phyloP scores from a whole-genome alignment of 2,329 filamentous ascomycete genomes.

The Ceratocystis cubensis region DNA sequence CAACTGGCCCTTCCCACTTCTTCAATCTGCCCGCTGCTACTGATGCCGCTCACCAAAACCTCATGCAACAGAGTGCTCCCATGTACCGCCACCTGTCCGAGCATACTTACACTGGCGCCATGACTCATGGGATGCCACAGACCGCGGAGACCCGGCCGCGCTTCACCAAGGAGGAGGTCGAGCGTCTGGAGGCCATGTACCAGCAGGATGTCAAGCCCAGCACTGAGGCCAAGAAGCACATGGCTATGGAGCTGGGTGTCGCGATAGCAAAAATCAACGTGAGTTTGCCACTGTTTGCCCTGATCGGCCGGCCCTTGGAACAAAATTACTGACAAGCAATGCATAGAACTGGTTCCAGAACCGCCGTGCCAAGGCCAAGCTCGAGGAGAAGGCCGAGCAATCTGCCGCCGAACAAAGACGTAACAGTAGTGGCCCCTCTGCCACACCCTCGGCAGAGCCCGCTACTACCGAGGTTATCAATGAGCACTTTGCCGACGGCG shows the following conservation, averaged over 20 bases:
- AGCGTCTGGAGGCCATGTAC: constrained; percentile 48
- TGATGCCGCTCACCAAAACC: not conserved
- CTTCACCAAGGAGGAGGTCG: constrained; percentile 47
- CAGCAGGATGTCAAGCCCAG: constrained; percentile 52
- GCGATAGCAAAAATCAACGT: constrained; percentile 53
- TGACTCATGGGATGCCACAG: not conserved
- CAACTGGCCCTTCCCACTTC: not conserved
- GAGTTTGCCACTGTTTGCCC: constrained; percentile 22
- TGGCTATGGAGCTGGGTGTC: constrained; percentile 50
- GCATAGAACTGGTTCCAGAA: constrained; percentile 58
- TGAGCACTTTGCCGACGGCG: constrained; percentile 28
- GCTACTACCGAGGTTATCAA: constrained; percentile 22
- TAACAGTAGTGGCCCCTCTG: constrained; percentile 24
- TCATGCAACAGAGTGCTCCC: not conserved
- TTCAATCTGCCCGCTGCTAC: not conserved
- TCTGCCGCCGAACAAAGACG: constrained; percentile 29
- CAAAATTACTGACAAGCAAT: not conserved
- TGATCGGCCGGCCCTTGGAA: too few relatives aligned
- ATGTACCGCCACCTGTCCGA: constrained; percentile 3
- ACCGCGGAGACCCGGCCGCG: constrained; percentile 39
- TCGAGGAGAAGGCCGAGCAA: constrained; percentile 44
- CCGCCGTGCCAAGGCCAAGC: constrained; percentile 51
- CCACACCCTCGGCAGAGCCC: constrained; percentile 24
- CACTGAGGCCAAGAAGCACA: constrained; percentile 47
- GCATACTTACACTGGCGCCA: constrained; percentile 2